phyloP scores from a whole-genome alignment of 176 grass and related monocot genomes.

The Cenchrus fungigraminus region DNA sequence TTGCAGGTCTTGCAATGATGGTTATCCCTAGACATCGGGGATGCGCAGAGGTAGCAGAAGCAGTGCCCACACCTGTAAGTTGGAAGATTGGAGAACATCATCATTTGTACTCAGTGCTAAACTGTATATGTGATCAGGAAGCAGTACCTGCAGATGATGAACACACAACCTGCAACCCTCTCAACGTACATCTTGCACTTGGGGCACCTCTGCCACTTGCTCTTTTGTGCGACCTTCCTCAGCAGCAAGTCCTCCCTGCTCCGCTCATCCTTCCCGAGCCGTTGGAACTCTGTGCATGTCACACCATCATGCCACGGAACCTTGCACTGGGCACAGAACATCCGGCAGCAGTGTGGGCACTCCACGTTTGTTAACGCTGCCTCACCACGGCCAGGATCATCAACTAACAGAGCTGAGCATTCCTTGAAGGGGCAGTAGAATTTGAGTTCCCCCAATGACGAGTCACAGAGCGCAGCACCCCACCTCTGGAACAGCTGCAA shows the following conservation, averaged over 20 bases:
- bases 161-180: constrained; percentile 59
- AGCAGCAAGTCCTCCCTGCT: constrained; percentile 62
- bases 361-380: constrained; percentile 28
- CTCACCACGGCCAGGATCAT: constrained; percentile 35
- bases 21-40: constrained; percentile 59
- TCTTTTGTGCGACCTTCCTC: constrained; percentile 48
- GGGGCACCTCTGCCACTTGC: constrained; percentile 82
- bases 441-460: constrained; percentile 40
- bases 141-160: constrained; percentile 73
- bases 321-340: constrained; percentile 72
- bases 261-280: constrained; percentile 51
- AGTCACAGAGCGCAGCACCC: constrained; percentile 57
- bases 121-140: not conserved
- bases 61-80: constrained; percentile 63
- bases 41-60: constrained; percentile 81
- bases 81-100: not conserved
- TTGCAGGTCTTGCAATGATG: constrained; percentile 57
- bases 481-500: constrained; percentile 47
- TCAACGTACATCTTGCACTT: constrained; percentile 86
- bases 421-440: constrained; percentile 81
- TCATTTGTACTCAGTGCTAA: not conserved
- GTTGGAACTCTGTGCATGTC: constrained; percentile 51
- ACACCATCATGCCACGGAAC: constrained; percentile 75
- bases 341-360: constrained; percentile 66
- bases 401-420: constrained; percentile 55